Evolutionary conservation across 2,329 filamentous ascomycete genomes (phyloP).

Genomic region (Shiraia sp.): DNA sequence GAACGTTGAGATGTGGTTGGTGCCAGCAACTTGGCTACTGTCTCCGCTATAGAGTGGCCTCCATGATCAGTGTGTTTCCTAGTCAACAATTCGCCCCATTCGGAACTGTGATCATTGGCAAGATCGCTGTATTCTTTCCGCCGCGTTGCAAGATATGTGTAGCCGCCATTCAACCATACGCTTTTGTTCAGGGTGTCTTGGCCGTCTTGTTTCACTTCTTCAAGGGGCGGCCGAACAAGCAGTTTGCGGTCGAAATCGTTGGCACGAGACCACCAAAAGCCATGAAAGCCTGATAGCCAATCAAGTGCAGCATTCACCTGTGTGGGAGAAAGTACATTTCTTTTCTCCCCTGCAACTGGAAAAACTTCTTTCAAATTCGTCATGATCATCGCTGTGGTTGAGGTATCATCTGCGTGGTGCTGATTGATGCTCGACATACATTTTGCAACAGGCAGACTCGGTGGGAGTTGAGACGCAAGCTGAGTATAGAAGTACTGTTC

Average conservation of each 20-base stretch:
- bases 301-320: conserved; percentile 60
- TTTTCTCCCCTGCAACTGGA: conserved; percentile 61
- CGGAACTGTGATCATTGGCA: conserved; percentile 51
- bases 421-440: conserved; percentile 54
- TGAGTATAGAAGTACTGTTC: conserved; percentile 68
- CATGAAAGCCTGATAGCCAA: conserved; percentile 68
- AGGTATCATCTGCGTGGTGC: conserved; percentile 37
- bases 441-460: conserved; percentile 53
- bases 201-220: conserved; percentile 51
- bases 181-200: conserved; percentile 15
- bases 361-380: conserved; percentile 59
- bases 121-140: conserved; percentile 59
- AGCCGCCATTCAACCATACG: conserved; percentile 69
- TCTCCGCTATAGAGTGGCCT: conserved; percentile 53
- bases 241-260: conserved; percentile 32
- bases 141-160: conserved; percentile 69
- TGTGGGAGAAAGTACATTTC: conserved; percentile 49
- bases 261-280: conserved; percentile 53
- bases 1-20: conserved; percentile 42
- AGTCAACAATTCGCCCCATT: conserved; percentile 61
- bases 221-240: conserved; percentile 59
- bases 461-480: conserved; percentile 56
- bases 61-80: conserved; percentile 13
- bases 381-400: conserved; percentile 59
- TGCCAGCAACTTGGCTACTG: conserved; percentile 57